Percentiles rank a stretch among this genome's conserved stretches.
Conservation (phyloP, 2,329 filamentous ascomycete species). For the Pyrenophora seminiperda region DNA sequence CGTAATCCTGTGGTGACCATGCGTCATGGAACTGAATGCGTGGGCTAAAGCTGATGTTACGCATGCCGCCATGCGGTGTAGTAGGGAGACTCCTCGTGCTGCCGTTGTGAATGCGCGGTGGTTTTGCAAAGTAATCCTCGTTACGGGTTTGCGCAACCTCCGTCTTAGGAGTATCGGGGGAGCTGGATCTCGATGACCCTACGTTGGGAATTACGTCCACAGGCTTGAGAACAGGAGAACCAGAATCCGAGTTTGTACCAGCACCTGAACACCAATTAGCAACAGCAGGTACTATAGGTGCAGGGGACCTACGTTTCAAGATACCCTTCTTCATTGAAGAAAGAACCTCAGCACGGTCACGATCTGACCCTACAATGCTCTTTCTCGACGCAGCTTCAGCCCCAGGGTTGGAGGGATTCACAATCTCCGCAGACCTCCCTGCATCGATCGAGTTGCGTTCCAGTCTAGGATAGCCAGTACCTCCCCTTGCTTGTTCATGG, state of each 20-base stretch:
- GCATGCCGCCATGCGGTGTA: conserved; percentile 71
- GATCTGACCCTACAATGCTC: conserved; percentile 90
- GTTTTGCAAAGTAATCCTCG: conserved; percentile 89
- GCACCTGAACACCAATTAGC: conserved; percentile 44
- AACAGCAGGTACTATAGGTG: conserved; percentile 10
- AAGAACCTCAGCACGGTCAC: conserved; percentile 86
- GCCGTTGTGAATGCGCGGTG: conserved; percentile 68
- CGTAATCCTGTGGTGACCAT: conserved; percentile 94
- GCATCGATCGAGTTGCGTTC: conserved; percentile 82
- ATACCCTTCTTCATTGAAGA: conserved; percentile 95
- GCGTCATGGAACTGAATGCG: conserved; percentile 95
- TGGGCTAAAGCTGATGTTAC: conserved; percentile 79
- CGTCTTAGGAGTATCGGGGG: conserved; percentile 88
- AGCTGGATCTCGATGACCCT: conserved; percentile 83
- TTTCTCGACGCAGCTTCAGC: conserved; percentile 67
- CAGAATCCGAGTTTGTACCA: conserved; percentile 65
- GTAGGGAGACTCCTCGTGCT: conserved; percentile 81
- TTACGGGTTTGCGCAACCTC: conserved; percentile 54
- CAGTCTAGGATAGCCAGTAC: conserved; percentile 81
- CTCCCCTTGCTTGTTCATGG: conserved; percentile 69
- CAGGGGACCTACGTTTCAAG: conserved; percentile 73
- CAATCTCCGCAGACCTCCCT: conserved; percentile 52
- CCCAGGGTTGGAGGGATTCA: conserved; percentile 42
- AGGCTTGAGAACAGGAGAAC: conserved; percentile 70
- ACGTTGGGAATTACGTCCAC: conserved; percentile 65